phyloP scores from a whole-genome alignment of 495 filamentous ascomycete species.

The Poronia punctata region DNA sequence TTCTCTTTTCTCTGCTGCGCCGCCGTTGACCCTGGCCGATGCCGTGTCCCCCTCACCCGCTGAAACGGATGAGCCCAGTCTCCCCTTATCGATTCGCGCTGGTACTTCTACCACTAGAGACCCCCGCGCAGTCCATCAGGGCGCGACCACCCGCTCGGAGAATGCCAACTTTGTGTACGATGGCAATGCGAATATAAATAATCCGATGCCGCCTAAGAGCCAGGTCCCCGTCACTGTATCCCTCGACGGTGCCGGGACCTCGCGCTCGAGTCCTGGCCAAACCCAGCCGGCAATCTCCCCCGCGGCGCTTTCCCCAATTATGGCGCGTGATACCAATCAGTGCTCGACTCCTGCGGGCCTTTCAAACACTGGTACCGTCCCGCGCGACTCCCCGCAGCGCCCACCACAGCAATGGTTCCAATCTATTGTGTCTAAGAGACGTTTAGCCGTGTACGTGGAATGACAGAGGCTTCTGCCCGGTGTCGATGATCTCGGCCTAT shows the following conservation, averaged over 20 bases:
- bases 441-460: conserved; percentile 17
- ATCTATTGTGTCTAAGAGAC: conserved; percentile 16
- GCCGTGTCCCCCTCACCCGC: conserved; percentile 48
- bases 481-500: background rate
- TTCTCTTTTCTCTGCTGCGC: background rate
- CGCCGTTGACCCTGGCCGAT: conserved; percentile 2
- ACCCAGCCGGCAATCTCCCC: background rate
- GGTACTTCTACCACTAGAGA: conserved; percentile 21
- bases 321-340: conserved; percentile 16
- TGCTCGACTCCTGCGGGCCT: conserved; percentile 4
- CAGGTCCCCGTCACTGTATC: conserved; percentile 7
- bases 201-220: background rate
- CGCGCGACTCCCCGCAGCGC: conserved; percentile 3
- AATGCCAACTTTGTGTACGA: conserved; percentile 24
- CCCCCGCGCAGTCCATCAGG: background rate
- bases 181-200: conserved; percentile 2
- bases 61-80: conserved; percentile 48
- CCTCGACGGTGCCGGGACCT: conserved; percentile 3
- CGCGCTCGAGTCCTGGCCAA: conserved; percentile 7
- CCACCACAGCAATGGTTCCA: conserved; percentile 6
- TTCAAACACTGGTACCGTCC: background rate
- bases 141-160: conserved; percentile 16
- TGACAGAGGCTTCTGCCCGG: background rate
- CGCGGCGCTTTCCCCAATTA: conserved; percentile 5
- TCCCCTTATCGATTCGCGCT: conserved; percentile 21